Percentiles rank a stretch among this genome's conserved stretches.
phyloP scores from a whole-genome alignment of 140 eudicot genomes.

The Cichorium intybus region DNA sequence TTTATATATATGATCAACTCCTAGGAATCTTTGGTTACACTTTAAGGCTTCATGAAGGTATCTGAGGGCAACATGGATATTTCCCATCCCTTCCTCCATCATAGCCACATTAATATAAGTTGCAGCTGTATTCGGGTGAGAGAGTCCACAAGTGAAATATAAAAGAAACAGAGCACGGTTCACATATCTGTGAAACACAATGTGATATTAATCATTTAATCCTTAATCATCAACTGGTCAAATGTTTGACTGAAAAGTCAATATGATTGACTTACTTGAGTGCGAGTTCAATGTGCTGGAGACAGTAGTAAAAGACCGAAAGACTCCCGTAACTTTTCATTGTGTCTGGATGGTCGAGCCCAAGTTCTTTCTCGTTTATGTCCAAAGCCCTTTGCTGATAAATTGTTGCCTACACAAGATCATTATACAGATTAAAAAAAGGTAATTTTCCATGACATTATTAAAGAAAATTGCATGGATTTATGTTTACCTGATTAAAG shows the following conservation, averaged over 20 bases:
- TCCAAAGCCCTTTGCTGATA: conserved; percentile 99
- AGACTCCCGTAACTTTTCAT: conserved; percentile 99
- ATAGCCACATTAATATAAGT: conserved; percentile 96
- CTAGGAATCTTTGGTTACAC: conserved; percentile 86
- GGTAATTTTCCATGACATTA: not conserved
- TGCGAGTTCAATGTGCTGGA: conserved; percentile 93
- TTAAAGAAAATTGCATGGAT: not conserved
- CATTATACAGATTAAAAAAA: not conserved
- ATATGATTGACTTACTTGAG: conserved; percentile 57
- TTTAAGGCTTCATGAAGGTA: conserved; percentile 98
- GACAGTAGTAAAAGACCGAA: conserved; percentile 94
- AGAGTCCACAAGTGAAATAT: conserved; percentile 96
- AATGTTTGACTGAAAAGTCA: not conserved
- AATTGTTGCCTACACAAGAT: conserved; percentile 71
- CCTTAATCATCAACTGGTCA: not conserved
- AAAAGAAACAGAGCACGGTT: conserved; percentile 92
- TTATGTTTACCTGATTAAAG: conserved; percentile 84
- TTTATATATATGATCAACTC: conserved; percentile 78
- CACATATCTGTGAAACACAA: conserved; percentile 63
- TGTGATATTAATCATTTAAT: not conserved
- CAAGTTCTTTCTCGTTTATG: conserved; percentile 97
- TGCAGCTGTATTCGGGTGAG: conserved; percentile 99
- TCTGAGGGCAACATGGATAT: conserved; percentile 94
- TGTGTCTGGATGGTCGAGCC: conserved; percentile 98
- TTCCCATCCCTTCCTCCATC: conserved; percentile 99